These are phyloP conservation scores for Cladorrhinum sp. DNA, from an alignment of 2,329 filamentous ascomycete genomes.

Conservation along the genomic window DNA sequence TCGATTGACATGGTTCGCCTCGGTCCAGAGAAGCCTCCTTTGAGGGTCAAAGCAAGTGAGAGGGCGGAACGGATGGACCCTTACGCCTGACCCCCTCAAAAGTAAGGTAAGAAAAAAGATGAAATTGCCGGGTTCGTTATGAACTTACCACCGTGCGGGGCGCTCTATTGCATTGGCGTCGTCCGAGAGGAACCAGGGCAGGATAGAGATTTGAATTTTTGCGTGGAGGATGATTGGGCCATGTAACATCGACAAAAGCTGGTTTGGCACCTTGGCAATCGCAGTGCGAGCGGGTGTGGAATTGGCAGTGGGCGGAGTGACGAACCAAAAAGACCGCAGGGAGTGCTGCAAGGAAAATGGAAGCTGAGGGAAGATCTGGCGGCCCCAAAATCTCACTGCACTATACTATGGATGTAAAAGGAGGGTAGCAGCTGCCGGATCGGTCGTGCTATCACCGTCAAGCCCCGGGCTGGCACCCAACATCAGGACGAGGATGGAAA, in stretches of 20 bases:
- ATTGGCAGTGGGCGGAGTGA: background rate
- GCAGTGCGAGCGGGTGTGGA: background rate
- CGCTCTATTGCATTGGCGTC: background rate
- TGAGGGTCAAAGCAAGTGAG: background rate
- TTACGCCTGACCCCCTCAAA: background rate
- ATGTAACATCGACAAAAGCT: background rate
- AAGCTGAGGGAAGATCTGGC: background rate
- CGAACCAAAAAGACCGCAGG: background rate
- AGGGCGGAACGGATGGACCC: background rate
- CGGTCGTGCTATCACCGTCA: background rate
- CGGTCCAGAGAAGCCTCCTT: background rate
- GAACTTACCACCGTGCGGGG: background rate
- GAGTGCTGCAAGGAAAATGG: background rate
- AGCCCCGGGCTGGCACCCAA: background rate
- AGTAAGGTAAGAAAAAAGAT: background rate
- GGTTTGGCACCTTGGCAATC: background rate
- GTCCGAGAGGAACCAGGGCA: background rate
- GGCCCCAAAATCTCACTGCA: no score
- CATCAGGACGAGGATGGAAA: background rate
- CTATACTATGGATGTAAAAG: no score
- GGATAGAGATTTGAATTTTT: background rate
- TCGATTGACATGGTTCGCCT: background rate
- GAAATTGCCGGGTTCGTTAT: background rate
- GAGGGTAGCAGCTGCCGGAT: background rate
- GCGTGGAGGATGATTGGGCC: background rate